Evolutionary conservation across 495 filamentous ascomycete genomes (phyloP), one percentile per base, ranked within the genome.

Genomic region (Acidomyces sp.): DNA sequence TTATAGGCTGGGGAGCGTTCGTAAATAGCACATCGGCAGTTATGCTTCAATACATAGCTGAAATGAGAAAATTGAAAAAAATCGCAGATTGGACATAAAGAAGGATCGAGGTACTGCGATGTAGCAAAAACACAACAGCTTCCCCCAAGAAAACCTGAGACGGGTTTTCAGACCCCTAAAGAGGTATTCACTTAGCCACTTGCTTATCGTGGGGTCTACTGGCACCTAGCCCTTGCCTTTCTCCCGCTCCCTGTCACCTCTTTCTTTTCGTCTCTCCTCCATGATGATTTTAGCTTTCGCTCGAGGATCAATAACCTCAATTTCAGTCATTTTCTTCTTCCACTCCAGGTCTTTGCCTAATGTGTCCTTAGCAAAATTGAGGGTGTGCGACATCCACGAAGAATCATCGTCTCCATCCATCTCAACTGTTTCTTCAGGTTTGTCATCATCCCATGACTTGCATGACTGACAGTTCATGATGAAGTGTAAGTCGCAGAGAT

Each of bases 381-480:
- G 62, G 7, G 71, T 64, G 61, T 96, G 90, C 6, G 56, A 58
- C 57, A 80, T 66, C 79, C 78, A 81, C 13, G 60, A 59, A 15
- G 37, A 20, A 62, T 68, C 66, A 22, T 82, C 78, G 40, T 81
- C 75, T 24, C 69, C 72, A 9, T 82, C 70, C 10, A 73, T 69
- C 4, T 59, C 60, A 4, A 69, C 71, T 9, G 26, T 29, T 13
- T 63, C 63, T 0, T 55, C 55, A 2, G 45, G 45, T 0, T 58
- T 43, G 15, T 60, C 52, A 6, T 64, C 53, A 43, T 84, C 76
- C 83, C 87, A 95, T 1, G 76, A 68, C 35, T 72, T 67, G 60
- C 90, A 99, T 25, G 83, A 93, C 45, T 92, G 81, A 58, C 90
- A 99, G 48, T 86, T 78, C 6, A 78, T 78, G 50, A 96, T 87